Percentiles rank a stretch among this genome's conserved stretches.
These are phyloP conservation scores for Deuterostichococcus epilithicus DNA, from an alignment of 139 green algal genomes.

Conservation along the genomic window DNA sequence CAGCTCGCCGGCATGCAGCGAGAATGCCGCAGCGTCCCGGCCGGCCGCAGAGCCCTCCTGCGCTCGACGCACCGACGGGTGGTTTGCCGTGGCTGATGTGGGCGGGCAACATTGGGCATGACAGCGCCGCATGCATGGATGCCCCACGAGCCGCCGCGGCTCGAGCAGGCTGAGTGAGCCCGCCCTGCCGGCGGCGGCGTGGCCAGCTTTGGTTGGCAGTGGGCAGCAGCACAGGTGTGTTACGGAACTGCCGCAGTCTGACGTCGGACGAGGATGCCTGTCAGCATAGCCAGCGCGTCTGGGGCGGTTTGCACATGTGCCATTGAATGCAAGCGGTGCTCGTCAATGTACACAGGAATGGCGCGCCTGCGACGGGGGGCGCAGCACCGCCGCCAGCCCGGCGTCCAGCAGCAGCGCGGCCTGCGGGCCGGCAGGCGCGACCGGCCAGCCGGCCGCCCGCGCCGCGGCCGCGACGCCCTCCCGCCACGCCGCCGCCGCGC, in stretches of 20 bases:
- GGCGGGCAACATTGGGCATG: too few relatives aligned
- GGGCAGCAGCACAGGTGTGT: too few relatives aligned
- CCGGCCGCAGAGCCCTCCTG: neutral
- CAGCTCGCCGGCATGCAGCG: neutral
- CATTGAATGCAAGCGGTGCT: too few relatives aligned
- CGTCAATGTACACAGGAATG: neutral
- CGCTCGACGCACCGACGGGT: neutral
- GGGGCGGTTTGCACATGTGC: too few relatives aligned
- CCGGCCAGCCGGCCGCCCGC: constrained; percentile 6
- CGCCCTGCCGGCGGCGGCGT: too few relatives aligned
- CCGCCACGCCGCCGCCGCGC: constrained; percentile 12
- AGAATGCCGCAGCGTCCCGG: neutral
- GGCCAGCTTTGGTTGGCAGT: too few relatives aligned
- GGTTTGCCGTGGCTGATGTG: neutral
- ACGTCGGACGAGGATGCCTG: too few relatives aligned
- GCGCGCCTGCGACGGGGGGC: constrained; percentile 8
- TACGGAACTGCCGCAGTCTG: too few relatives aligned
- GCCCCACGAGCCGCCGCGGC: too few relatives aligned
- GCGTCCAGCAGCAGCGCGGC: constrained; percentile 20
- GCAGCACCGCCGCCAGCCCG: constrained; percentile 8
- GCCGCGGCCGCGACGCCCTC: constrained; percentile 4
- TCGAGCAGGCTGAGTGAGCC: too few relatives aligned
- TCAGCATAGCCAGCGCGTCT: too few relatives aligned
- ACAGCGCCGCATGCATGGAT: too few relatives aligned
- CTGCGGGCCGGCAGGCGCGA: neutral